These are phyloP conservation scores for Amphirosellinia nigrospora DNA, from an alignment of 495 filamentous ascomycete species.

Conservation along the genomic window DNA sequence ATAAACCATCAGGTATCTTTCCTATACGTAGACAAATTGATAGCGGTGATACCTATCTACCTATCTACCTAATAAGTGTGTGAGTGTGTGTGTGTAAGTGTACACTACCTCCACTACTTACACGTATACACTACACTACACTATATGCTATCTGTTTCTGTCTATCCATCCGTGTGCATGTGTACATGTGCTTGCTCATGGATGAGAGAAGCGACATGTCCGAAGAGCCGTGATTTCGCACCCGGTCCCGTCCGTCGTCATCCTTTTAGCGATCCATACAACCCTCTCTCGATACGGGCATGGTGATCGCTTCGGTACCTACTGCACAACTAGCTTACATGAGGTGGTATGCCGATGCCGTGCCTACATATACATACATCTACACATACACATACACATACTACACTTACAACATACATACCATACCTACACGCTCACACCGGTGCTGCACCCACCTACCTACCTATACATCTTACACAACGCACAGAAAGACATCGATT, in stretches of 20 bases:
- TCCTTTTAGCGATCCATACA: constrained; percentile 6
- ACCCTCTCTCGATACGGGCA: not conserved
- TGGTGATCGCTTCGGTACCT: constrained; percentile 4
- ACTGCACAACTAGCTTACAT: constrained; percentile 8
- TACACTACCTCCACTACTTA: not conserved
- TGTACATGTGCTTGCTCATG: constrained; percentile 10
- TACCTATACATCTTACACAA: not conserved
- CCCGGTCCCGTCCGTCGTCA: constrained; percentile 7
- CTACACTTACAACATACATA: too few relatives aligned
- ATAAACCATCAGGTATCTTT: constrained; percentile 8
- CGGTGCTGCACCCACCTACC: not conserved
- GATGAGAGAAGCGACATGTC: constrained; percentile 8
- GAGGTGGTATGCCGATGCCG: constrained; percentile 25
- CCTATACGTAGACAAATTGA: not conserved
- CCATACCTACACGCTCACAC: not conserved
- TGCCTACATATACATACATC: constrained; percentile 17
- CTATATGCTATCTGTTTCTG: not conserved
- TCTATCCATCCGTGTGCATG: not conserved
- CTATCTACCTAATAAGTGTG: too few relatives aligned
- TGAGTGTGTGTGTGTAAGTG: not conserved
- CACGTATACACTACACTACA: not conserved
- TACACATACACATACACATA: not conserved
- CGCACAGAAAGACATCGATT: not conserved
- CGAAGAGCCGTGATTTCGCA: not conserved
- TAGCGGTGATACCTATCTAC: not conserved